A percentile compares a stretch with the other conserved stretches of the same genome.
These are phyloP conservation scores for Chaetomiaceae sp. DNA, from an alignment of 2,329 filamentous ascomycete genomes.

Conservation along the genomic window DNA sequence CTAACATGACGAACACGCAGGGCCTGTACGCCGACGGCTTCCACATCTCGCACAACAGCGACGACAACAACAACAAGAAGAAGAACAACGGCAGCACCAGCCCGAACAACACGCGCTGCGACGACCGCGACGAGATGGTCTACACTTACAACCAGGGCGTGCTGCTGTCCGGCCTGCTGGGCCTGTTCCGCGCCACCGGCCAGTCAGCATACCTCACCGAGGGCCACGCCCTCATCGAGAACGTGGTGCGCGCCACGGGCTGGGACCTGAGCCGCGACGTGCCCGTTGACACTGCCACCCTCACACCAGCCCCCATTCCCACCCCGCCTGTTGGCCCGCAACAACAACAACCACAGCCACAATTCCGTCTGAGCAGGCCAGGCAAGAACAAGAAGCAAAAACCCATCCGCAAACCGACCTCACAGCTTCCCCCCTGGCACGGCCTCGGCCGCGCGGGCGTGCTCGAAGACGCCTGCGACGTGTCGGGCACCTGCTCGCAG, in stretches of 20 bases:
- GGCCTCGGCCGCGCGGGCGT: slow-evolving; percentile 75
- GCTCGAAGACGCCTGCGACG: slow-evolving; percentile 79
- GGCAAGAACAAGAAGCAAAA: slow-evolving; percentile 29
- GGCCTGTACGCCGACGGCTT: slow-evolving; percentile 84
- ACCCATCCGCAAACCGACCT: slow-evolving; percentile 27
- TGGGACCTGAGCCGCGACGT: slow-evolving; percentile 49
- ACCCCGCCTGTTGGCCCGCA: too few species aligned
- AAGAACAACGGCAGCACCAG: too few species aligned
- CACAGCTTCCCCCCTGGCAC: slow-evolving; percentile 54
- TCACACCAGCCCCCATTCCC: slow-evolving; percentile 18
- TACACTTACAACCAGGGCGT: slow-evolving; percentile 97
- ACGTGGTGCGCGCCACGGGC: slow-evolving; percentile 72
- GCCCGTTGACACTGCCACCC: slow-evolving; percentile 36
- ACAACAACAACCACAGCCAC: too few species aligned
- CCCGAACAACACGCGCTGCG: slow-evolving; percentile 70
- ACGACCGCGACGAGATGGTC: slow-evolving; percentile 78
- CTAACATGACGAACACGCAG: slow-evolving; percentile 71
- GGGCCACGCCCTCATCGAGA: slow-evolving; percentile 68
- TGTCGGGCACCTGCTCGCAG: slow-evolving; percentile 67
- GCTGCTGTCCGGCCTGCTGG: slow-evolving; percentile 71
- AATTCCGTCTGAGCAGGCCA: too few species aligned
- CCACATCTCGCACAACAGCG: slow-evolving; percentile 66
- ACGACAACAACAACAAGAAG: too few species aligned
- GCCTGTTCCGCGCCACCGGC: slow-evolving; percentile 73
- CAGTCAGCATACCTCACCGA: slow-evolving; percentile 66